Evolutionary conservation across 2,329 filamentous ascomycete species (phyloP), one percentile per base, ranked within the genome.

Genomic region (Epichloe aotearoae): DNA sequence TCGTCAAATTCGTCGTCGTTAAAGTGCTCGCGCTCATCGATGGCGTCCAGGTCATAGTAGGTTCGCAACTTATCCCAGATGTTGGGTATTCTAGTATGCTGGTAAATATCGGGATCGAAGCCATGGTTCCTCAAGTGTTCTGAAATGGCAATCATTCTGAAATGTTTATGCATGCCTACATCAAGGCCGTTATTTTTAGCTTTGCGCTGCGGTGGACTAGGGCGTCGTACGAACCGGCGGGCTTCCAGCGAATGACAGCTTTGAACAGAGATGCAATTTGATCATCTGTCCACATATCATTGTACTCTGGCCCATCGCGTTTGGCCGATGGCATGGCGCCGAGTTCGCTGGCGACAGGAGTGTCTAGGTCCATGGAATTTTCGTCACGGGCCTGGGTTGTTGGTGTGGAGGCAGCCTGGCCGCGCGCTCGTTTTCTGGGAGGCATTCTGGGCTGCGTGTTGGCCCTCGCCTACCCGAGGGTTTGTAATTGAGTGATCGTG

Each of bases 261-360:
- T 96, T 96, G 70, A 95, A 88, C 1, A 98, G 75, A 40, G 88
- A 90, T 1, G 88, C 89, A 57, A 95, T 85, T 67, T 98, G 93
- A 62, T 96, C 91, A 61, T 95, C 90, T 4, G 89, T 96, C 93
- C 93, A 98, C 26, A 83, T 79, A 56, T 91, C 87, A 51, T 80
- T 78, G 46, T 54, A 59, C 11, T 58, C 56, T 5, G 59, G 57
- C 11, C 53, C 52, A 4, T 54, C 55, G 11, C 56, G 52, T 33
- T 61, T 62, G 41, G 51, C 45, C 6, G 61, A 54, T 15, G 52
- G 51, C 3, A 53, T 55, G 19, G 59, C 57, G 7, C 69, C 64
- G 3, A 73, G 70, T 64, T 82, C 73, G 71, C 80, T 61, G 62
- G 73, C 58, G 61, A 74, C 66, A 1, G 77, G 76, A 5, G 75